Percentiles rank a stretch among this genome's conserved stretches.
phyloP scores from a whole-genome alignment of 768 basidiomycete species.

The Sporobolomyces pararoseus region DNA sequence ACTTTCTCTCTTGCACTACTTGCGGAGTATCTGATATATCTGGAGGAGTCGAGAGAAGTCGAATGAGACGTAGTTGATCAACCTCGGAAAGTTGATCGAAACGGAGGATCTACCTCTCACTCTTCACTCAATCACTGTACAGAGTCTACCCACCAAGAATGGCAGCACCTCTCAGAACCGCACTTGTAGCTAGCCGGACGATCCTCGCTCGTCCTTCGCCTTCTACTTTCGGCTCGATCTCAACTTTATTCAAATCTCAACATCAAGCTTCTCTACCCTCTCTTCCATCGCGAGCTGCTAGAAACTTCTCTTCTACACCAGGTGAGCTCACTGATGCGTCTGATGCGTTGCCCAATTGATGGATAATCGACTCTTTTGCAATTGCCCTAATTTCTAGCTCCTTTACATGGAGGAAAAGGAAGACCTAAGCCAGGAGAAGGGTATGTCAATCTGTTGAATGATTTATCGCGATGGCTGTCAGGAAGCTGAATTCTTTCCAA shows the following conservation, averaged over 20 bases:
- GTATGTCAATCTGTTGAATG: too few species aligned
- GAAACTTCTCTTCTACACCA: not conserved
- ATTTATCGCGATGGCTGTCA: too few species aligned
- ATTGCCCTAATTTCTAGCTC: slow-evolving; percentile 12
- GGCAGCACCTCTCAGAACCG: slow-evolving; percentile 9
- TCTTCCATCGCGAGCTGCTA: not conserved
- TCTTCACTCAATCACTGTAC: too few species aligned
- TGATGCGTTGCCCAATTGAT: too few species aligned
- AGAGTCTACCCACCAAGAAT: not conserved
- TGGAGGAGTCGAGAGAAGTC: not conserved
- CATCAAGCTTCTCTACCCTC: not conserved
- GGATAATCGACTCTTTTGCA: too few species aligned
- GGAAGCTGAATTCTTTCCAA: too few species aligned
- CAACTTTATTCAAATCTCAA: not conserved
- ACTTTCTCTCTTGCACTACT: too few species aligned
- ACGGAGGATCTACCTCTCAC: not conserved
- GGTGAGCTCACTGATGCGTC: not conserved
- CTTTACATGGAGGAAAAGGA: slow-evolving; percentile 57
- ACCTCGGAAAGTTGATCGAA: not conserved
- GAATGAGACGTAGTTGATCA: not conserved
- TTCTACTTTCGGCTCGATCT: not conserved
- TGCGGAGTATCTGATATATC: not conserved
- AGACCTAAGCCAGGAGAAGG: slow-evolving; percentile 68
- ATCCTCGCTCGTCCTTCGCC: not conserved
- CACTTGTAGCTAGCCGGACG: not conserved